Evolutionary conservation across 2,329 filamentous ascomycete genomes (phyloP), one percentile per base, ranked within the genome.

Genomic region (Trichoderma simmonsii): DNA sequence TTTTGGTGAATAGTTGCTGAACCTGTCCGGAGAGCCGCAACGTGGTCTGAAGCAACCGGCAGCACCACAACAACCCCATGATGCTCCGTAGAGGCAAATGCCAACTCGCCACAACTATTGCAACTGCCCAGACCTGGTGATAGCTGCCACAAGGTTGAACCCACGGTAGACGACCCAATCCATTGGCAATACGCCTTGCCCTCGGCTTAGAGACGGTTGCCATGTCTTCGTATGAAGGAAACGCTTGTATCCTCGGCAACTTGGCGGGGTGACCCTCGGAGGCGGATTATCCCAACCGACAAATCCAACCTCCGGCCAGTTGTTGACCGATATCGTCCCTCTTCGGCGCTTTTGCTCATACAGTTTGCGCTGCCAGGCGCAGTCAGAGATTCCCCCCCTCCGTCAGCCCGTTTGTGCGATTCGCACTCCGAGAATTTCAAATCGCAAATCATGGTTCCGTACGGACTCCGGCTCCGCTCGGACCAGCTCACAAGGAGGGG

Each of bases 401-500:
- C 30, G 4, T 32, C 24, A n/a, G 15, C n/a, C n/a, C 26, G 18
- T 14, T 24, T 28, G 63, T 36, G 26, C 63, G 43, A 56, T 36
- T 21, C 24, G 48, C 43, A 21, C 30, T 63, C 24, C 14, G 18
- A 43, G 32, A 61, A 62, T 18, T 28, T 0, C 6, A 26, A 9
- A 39, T 15, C 12, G 36, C 39, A 24, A n/a, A 21, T 36, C 62
- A 74, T 75, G 74, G 32, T 61, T 56, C 51, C 51, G 21, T 71
- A 64, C 30, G 69, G 63, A 14, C 39, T 51, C n/a, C 64, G 43
- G n/a, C 63, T 73, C 54, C 73, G 69, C 24, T 24, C 57, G 6
- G 54, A 62, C 32, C 65, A 66, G 39, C 36, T 60, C 54, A 39
- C 24, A 51, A 51, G 32, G 32, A 54, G 48, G 32, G 66, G 72